Base-by-base conservation (phyloP, 2,329 filamentous ascomycete species). In the Cladobotryum mycophilum region DNA sequence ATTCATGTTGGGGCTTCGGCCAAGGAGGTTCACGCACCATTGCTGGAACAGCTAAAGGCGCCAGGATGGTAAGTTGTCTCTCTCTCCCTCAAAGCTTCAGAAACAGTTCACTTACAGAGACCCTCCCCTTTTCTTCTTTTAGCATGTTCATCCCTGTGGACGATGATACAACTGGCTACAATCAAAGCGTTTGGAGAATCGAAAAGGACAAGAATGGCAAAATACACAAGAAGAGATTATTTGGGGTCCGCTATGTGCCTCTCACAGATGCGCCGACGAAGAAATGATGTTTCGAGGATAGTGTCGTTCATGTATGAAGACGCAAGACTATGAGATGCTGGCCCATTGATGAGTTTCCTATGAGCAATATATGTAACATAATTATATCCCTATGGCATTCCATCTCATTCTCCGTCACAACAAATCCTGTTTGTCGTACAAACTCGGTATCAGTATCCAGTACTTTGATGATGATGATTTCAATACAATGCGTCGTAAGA, bases 1-100 rank as follows among this genome's bases (percentile, higher is more conserved):
- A 97, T 99, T 53, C 93, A 97, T 65, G 93, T 97, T 3, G 93
- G 93, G 0, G 93, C 93, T 1, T 88, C 89, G 7, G 92, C 92
- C 0, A 78, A 72, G 20, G 79, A 82, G 62, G 70, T 95, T 49
- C 91, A 95, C 64, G 64, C 79, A 15, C 78, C 80, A 53, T 69
- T 97, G 57, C 70, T 95, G 42, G 79, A 84, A 30, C 93, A 97
- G 72, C 71, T 99, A 58, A 82, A 82, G 56, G 72, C 79, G 3
- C 92, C 92, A 0, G 93, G 93, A 0, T 76, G 84, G 72, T 78
- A 53, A 60, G 71, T 61, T 38, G 2, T n/a, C 13, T 12, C 13
- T 17, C 36, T 48, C n/a, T 30, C 22, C 13, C 6, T 7, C n/a
- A 8, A 11, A n/a, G 18, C 13, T 41, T 13, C 17, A 22, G 38